Evolutionary conservation across 2,329 filamentous ascomycete species (phyloP), one percentile per base, ranked within the genome.

Genomic region (Aquanectria penicillioides): DNA sequence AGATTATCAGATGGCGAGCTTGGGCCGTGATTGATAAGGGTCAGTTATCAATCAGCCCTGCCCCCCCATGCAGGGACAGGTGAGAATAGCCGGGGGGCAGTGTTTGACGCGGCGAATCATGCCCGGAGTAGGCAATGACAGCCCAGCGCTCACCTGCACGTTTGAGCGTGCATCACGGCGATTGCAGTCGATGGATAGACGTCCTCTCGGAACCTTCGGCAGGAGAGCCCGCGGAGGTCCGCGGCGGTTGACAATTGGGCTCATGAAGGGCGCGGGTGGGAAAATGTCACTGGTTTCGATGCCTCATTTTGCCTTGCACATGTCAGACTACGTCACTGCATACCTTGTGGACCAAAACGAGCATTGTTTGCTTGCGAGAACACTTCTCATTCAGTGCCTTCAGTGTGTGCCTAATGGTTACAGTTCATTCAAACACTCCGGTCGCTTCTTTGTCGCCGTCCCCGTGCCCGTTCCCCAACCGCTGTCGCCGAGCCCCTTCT

Each of bases 341-440:
- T 12, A 11, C n/a, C 36, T 17, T 3, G n/a, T 11, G 13, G 10
- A 9, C n/a, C 22, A 22, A 15, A 47, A 40, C 13, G 6, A 18
- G 13, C 17, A 12, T 6, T 41, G 34, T 17, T 29, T 25, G 36
- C 15, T 6, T 26, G 13, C 37, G 33, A 40, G 52, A 56, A 47
- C 56, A 52, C 57, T 67, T 67, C 33, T 49, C 55, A 64, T 53
- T 53, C 48, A 51, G 31, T 37, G 43, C 55, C 62, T 53, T 53
- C 48, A 51, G 31, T 37, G 43, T 41, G 29, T 49, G 43, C 56
- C 31, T 53, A 53, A 58, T 58, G 47, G 41, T 48, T 58, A 58
- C 55, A 58, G 55, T 52, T 58, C 55, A 43, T 52, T 58, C 41
- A 59, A 58, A 57, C 49, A 64, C 49, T 55, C 40, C 33, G 53